A percentile compares a stretch with the other conserved stretches of the same genome.
Evolutionary conservation across 306 rosid species (phyloP).

Genomic region (Quercus ilex): DNA sequence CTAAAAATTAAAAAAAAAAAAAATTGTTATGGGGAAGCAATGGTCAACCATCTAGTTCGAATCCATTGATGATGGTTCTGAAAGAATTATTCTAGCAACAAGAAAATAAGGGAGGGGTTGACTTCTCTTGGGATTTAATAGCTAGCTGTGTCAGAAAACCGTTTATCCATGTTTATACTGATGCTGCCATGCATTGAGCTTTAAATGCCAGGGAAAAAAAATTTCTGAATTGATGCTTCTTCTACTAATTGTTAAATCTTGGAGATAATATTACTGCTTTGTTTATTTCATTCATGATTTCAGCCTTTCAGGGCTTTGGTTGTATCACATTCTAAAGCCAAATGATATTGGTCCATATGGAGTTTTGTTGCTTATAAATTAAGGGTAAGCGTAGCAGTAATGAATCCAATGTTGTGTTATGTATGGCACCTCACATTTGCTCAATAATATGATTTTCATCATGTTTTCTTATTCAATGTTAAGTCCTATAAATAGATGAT

Average conservation of each 20-base stretch:
- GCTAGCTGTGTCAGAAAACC: neutral
- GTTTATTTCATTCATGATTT: neutral
- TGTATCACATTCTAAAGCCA: neutral
- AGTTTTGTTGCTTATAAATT: no score
- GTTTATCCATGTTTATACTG: slow-evolving; percentile 4
- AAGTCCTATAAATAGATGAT: no score
- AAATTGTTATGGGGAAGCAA: neutral
- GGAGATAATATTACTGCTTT: neutral
- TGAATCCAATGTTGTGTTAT: no score
- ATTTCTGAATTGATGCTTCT: neutral
- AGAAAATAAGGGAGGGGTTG: neutral
- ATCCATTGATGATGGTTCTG: neutral
- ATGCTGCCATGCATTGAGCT: neutral
- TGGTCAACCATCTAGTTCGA: neutral
- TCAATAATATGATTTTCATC: no score
- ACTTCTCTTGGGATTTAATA: slow-evolving; percentile 5
- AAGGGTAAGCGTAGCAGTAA: no score
- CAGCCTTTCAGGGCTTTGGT: neutral
- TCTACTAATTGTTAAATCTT: neutral
- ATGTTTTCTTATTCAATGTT: no score
- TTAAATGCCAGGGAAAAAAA: neutral
- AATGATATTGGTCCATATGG: no score
- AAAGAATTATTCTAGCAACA: neutral
- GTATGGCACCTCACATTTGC: no score
- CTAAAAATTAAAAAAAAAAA: no score